Evolutionary conservation across 306 rosid species (phyloP), one percentile per base, ranked within the genome.

Genomic region (Arachis stenosperma): DNA sequence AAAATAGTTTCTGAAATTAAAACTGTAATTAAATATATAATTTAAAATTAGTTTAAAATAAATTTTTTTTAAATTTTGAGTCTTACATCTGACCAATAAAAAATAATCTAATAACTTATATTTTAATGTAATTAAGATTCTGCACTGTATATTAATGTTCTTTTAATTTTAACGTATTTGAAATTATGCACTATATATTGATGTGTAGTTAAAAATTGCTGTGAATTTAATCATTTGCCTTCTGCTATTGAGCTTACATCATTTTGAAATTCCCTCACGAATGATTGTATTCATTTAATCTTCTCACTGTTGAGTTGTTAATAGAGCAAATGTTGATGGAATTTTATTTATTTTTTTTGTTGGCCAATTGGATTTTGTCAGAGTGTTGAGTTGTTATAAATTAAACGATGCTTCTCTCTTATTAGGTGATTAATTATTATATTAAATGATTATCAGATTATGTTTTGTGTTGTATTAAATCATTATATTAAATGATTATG

Each of bases 181-280:
- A 22, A 22, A 22, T 22, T 22, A 22, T 22, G 27, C 1, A 22
- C 27, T 22, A 22, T 22, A 22, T 22, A 22, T 22, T 22, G 0
- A 22, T 22, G 27, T 22, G 27, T 22, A 22, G 27, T 22, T 22
- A 22, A 22, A 22, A 22, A 22, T 22, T 22, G 27, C 27, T 22
- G 27, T 22, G 1, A 22, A 22, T 22, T 22, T 22, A 22, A 22
- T 22, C 1, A 22, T 22, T 85, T 84, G 85, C 81, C 87, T 90
- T 88, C 92, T 85, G 82, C 37, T 33, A 33, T 22, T 22, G 37
- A 33, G 91, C 91, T 75, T 52, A 1, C 22, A 42, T 51, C 43
- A 8, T 60, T 59, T 29, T 6, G 1, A 51, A 58, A 10, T 59
- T 50, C 4, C 5, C 48, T 9, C 47, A 9, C 12, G 37, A 33